Base-by-base conservation (phyloP, 164 flowering plant species). In the Kalanchoe fedtschenkoi region DNA sequence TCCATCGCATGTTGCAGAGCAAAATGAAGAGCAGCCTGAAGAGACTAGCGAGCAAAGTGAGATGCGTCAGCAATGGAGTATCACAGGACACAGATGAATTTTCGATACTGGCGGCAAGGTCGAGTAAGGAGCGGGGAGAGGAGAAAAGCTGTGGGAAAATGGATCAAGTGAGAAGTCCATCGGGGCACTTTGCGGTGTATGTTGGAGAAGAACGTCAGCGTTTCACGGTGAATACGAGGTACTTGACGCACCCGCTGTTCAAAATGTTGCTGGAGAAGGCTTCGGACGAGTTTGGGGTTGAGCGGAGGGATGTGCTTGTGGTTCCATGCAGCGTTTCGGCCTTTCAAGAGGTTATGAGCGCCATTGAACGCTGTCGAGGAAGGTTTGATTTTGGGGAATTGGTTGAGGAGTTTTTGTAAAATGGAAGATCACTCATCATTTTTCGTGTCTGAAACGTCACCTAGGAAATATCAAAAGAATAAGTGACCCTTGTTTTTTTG, bases 211-310 rank as follows among this genome's bases (percentile, higher is more conserved):
- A 81, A 51, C 70, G 77, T 9, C 79, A 71, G 66, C 70, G 98
- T 57, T 84, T 83, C 53, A 81, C 84, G 17, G 88, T 92, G 56
- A 92, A 95, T 2, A 86, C 87, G 2, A 65, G 79, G 63, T 87
- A 66, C 57, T 81, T 92, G 0, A 71, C 81, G 3, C 98, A 92
- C 53, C 98, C 98, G 22, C 76, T 92, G 13, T 87, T 92, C 83
- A 89, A 77, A 74, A 92, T 92, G 76, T 34, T 92, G 82, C 60
- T 92, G 32, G 89, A 92, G 68, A 89, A 89, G 70, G 81, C 95
- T 0, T 75, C 68, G 26, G 60, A 84, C 34, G 98, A 89, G 69
- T 92, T 72, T 56, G 92, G 95, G 0, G 84, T 80, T 68, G 78
- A 80, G 65, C 92, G 87, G 53, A 78, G 64, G 56, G 67, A 70